Percentiles rank a stretch among this genome's conserved stretches.
phyloP scores from a whole-genome alignment of 1,139 yeast genomes.

The Magnusiomyces tetraspermus region DNA sequence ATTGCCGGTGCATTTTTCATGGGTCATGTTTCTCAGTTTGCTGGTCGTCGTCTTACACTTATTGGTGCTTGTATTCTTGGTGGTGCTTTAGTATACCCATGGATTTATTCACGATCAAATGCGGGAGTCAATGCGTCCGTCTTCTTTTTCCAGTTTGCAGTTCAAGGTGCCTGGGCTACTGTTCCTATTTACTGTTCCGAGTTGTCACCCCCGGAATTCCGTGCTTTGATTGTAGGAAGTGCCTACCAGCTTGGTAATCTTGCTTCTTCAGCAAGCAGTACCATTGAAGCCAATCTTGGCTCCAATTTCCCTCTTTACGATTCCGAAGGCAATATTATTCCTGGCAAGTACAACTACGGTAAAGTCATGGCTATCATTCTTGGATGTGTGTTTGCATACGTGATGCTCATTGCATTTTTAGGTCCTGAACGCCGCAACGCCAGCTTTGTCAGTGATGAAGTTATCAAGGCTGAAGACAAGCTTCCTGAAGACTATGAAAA shows the following conservation, averaged over 20 bases:
- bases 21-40: slow-evolving; percentile 51
- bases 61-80: slow-evolving; percentile 56
- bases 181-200: slow-evolving; percentile 71
- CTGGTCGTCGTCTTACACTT: slow-evolving; percentile 53
- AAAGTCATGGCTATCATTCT: slow-evolving; percentile 75
- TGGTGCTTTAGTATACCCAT: slow-evolving; percentile 58
- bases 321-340: slow-evolving; percentile 21
- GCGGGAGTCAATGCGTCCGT: slow-evolving; percentile 63
- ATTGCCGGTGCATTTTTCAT: slow-evolving; percentile 52
- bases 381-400: slow-evolving; percentile 67
- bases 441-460: slow-evolving; percentile 16
- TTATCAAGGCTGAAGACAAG: neutral
- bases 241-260: slow-evolving; percentile 79
- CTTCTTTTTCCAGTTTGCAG: slow-evolving; percentile 69
- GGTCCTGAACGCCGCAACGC: slow-evolving; percentile 65
- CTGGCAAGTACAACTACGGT: slow-evolving; percentile 41
- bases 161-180: slow-evolving; percentile 87
- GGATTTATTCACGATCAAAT: slow-evolving; percentile 51
- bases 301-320: slow-evolving; percentile 48
- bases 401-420: slow-evolving; percentile 46
- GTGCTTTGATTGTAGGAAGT: slow-evolving; percentile 64
- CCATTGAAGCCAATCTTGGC: slow-evolving; percentile 71
- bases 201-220: slow-evolving; percentile 64
- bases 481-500: neutral
- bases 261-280: slow-evolving; percentile 73